Percentiles rank a stretch among this genome's conserved stretches.
Evolutionary conservation across 2,329 filamentous ascomycete species (phyloP).

Genomic region (Nemania sp.): DNA sequence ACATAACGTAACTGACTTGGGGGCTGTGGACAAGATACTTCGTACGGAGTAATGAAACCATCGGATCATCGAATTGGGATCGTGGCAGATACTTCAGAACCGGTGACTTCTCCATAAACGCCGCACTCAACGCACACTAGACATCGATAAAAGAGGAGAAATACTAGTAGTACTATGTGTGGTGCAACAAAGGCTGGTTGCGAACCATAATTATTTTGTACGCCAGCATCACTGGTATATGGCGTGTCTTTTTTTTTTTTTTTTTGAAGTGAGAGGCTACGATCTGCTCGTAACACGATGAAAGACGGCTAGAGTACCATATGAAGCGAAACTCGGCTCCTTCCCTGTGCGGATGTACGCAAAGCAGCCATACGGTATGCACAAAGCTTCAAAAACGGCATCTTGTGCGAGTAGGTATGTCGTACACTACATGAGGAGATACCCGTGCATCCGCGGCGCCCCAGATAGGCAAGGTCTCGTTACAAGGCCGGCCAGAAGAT

Average conservation of each 20-base stretch:
- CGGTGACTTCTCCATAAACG: too few species aligned
- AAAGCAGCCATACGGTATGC: conserved; percentile 11
- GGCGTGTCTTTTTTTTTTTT: too few species aligned
- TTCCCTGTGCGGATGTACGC: too few species aligned
- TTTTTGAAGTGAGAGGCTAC: not conserved
- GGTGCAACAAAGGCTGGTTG: too few species aligned
- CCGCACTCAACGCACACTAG: too few species aligned
- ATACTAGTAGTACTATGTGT: too few species aligned
- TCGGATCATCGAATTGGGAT: not conserved
- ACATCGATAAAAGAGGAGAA: too few species aligned
- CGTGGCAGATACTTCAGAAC: not conserved
- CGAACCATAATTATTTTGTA: too few species aligned
- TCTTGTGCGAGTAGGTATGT: not conserved
- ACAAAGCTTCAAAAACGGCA: conserved; percentile 8
- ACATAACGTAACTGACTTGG: not conserved
- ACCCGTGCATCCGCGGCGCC: not conserved
- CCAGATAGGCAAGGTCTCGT: conserved; percentile 9
- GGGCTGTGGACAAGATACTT: too few species aligned
- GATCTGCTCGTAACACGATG: not conserved
- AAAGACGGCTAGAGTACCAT: not conserved
- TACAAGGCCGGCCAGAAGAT: not conserved
- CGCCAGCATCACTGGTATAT: too few species aligned
- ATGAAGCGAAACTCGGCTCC: too few species aligned
- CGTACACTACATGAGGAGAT: not conserved
- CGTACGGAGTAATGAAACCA: too few species aligned